A percentile compares a stretch with the other conserved stretches of the same genome.
phyloP scores from a whole-genome alignment of 1,284 basidiomycete species.

The Sphaerobolus stellatus region DNA sequence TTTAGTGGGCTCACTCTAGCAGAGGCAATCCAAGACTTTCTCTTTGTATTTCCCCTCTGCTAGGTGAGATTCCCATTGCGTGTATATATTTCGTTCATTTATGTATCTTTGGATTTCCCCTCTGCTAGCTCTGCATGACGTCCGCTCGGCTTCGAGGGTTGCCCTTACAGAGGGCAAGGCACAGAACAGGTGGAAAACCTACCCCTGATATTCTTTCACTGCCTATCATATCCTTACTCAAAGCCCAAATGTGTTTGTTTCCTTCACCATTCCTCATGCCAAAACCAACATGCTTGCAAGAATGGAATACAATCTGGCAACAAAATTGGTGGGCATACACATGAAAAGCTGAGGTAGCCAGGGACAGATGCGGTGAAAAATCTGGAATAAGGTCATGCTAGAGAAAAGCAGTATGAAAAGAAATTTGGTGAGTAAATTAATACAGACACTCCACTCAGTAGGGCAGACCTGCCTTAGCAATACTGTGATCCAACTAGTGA shows the following conservation, averaged over 20 bases:
- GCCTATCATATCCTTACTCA: constrained; percentile 2
- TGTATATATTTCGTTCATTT: too few species aligned
- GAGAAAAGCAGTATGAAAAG: neutral
- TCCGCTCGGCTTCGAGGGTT: too few species aligned
- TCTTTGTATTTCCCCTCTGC: too few species aligned
- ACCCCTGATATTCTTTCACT: neutral
- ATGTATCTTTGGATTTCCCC: too few species aligned
- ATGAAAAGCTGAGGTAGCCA: constrained; percentile 33
- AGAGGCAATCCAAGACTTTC: too few species aligned
- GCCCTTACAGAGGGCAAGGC: too few species aligned
- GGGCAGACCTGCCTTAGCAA: constrained; percentile 25
- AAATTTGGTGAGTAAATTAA: neutral
- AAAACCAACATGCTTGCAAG: constrained; percentile 28
- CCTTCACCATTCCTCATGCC: constrained; percentile 37
- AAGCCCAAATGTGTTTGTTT: constrained; percentile 33
- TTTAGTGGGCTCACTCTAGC: too few species aligned
- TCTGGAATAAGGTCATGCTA: constrained; percentile 12
- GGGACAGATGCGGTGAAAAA: constrained; percentile 21
- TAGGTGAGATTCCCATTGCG: too few species aligned
- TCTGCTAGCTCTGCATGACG: too few species aligned
- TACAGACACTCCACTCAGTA: too few species aligned
- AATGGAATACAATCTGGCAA: constrained; percentile 33
- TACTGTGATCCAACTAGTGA: too few species aligned
- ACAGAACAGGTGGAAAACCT: neutral
- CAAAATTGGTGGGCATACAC: constrained; percentile 36